These are phyloP conservation scores for Podaxis sp. DNA, from an alignment of 768 basidiomycete species.

Conservation along the genomic window DNA sequence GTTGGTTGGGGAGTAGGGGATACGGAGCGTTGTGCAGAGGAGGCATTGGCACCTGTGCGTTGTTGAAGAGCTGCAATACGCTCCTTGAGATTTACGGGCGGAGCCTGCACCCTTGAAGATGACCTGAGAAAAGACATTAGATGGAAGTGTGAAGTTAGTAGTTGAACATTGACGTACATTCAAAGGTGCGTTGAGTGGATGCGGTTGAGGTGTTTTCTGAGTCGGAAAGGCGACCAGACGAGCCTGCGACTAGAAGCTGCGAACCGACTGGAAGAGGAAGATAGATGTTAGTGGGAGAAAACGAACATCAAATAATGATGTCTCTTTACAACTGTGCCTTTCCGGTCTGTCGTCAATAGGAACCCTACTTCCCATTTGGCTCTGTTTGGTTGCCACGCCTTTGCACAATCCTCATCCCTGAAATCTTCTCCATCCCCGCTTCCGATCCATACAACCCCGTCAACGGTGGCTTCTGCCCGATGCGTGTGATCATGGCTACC, in stretches of 20 bases:
- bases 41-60: conserved; percentile 34
- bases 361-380: not conserved
- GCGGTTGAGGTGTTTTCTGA: not conserved
- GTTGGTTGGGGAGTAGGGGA: conserved; percentile 29
- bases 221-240: conserved; percentile 4
- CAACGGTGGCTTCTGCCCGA: not conserved
- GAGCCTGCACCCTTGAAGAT: conserved; percentile 31
- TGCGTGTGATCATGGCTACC: not conserved
- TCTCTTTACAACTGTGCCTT: not conserved
- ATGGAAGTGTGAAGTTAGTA: not conserved
- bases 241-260: conserved; percentile 6
- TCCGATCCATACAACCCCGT: not conserved
- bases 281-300: not conserved
- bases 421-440: not conserved
- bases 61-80: conserved; percentile 83
- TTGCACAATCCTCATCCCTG: not conserved
- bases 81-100: conserved; percentile 66
- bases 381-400: conserved; percentile 2
- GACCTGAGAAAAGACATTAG: conserved; percentile 20
- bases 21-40: conserved; percentile 26
- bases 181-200: not conserved
- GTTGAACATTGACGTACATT: conserved; percentile 1
- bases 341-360: not conserved
- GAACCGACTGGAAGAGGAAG: not conserved
- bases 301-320: not conserved